Conservation (phyloP, 352 stramenopile species). For the Globisporangium carolinianum region DNA sequence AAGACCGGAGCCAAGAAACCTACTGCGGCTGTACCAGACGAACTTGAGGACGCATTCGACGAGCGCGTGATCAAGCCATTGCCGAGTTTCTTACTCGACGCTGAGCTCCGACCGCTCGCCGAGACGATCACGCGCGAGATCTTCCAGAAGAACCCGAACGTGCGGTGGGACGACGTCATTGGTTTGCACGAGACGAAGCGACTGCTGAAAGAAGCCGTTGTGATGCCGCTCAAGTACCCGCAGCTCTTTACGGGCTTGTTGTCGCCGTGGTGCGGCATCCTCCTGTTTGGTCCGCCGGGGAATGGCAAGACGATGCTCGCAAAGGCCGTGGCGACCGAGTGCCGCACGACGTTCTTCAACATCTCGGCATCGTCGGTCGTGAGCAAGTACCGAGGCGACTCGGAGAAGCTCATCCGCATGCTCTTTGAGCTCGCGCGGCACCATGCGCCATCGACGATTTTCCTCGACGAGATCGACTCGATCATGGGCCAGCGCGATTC, state of each 20-base stretch:
- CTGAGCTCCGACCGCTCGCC: slow-evolving; percentile 80
- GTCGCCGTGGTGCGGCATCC: slow-evolving; percentile 86
- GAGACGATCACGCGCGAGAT: slow-evolving; percentile 91
- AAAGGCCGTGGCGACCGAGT: slow-evolving; percentile 81
- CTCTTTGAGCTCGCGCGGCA: slow-evolving; percentile 78
- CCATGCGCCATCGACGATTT: slow-evolving; percentile 82
- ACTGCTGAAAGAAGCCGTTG: slow-evolving; percentile 91
- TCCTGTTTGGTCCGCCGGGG: slow-evolving; percentile 81
- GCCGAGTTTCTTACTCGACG: slow-evolving; percentile 79
- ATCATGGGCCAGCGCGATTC: slow-evolving; percentile 86
- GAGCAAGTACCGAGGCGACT: slow-evolving; percentile 83
- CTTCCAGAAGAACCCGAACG: slow-evolving; percentile 87
- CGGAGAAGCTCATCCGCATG: slow-evolving; percentile 83
- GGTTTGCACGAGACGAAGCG: slow-evolving; percentile 89
- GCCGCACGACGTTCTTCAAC: slow-evolving; percentile 86
- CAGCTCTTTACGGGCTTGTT: slow-evolving; percentile 92
- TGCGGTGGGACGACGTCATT: slow-evolving; percentile 87
- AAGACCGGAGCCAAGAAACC: slow-evolving; percentile 27
- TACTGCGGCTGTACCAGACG: slow-evolving; percentile 11
- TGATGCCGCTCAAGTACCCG: slow-evolving; percentile 93
- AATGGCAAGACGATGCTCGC: slow-evolving; percentile 89
- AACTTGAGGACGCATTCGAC: slow-evolving; percentile 49
- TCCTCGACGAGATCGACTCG: slow-evolving; percentile 84
- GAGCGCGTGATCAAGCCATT: slow-evolving; percentile 83
- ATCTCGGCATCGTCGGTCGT: slow-evolving; percentile 84